Conservation (phyloP, 2,329 filamentous ascomycete species). For the Diaporthe capsici region DNA sequence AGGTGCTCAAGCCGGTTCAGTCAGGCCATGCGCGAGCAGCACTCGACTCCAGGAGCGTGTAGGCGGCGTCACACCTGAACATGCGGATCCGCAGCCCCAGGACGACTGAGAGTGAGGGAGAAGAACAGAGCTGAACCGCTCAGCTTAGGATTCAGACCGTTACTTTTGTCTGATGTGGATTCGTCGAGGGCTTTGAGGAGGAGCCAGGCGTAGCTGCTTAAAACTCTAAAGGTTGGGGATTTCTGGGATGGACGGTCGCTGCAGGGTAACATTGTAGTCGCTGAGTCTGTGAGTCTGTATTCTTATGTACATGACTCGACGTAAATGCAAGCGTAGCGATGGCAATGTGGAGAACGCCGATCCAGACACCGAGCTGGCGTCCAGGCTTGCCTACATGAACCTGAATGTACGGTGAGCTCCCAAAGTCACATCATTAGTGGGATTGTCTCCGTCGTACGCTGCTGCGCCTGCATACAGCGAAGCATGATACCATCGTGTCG, state of each 20-base stretch:
- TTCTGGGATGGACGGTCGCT: neutral
- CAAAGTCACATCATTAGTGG: neutral
- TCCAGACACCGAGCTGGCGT: conserved; percentile 12
- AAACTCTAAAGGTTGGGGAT: neutral
- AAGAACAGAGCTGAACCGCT: neutral
- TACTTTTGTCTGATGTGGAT: conserved; percentile 7
- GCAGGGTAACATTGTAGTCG: neutral
- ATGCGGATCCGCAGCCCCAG: conserved; percentile 22
- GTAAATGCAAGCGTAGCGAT: neutral
- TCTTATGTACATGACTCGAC: conserved; percentile 18
- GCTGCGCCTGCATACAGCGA: neutral
- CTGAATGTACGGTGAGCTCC: conserved; percentile 13
- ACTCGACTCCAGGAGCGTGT: conserved; percentile 22
- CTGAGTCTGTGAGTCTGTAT: neutral
- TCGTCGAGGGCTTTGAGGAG: neutral
- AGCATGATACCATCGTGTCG: neutral
- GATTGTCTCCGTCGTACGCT: neutral
- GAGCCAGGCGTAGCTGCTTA: neutral
- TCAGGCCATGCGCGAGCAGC: conserved; percentile 14
- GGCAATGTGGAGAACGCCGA: conserved; percentile 26
- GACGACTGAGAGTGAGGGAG: neutral
- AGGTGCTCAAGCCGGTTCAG: conserved; percentile 3
- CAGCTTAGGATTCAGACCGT: neutral
- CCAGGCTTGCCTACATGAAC: neutral
- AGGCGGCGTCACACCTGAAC: conserved; percentile 15